phyloP scores from a whole-genome alignment of 441 rosid species.

The Rhodomyrtus psidioides region DNA sequence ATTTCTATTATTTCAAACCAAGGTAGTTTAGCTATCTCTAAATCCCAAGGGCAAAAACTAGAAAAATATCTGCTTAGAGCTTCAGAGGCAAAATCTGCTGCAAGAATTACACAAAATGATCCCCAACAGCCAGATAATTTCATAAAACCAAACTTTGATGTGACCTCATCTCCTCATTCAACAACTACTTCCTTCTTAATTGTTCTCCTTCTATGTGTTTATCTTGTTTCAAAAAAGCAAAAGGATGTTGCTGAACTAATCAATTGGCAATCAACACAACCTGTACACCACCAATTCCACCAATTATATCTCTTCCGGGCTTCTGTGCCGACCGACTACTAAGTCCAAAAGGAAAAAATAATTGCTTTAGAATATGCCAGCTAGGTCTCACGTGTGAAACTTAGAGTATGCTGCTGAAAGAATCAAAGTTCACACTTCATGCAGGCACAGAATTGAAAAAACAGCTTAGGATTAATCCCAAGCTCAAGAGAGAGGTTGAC shows the following conservation, averaged over 20 bases:
- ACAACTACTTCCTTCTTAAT: not conserved
- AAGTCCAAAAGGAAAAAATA: not conserved
- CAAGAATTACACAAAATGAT: not conserved
- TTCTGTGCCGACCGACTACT: not conserved
- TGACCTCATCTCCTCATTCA: not conserved
- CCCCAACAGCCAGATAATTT: not conserved
- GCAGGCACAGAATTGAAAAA: not conserved
- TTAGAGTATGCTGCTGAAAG: not conserved
- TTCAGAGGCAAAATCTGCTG: not conserved
- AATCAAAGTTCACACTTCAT: not conserved
- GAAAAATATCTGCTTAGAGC: not conserved
- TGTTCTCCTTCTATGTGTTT: not conserved
- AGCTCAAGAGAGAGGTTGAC: not conserved
- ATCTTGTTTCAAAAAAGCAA: not conserved
- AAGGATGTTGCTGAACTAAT: not conserved
- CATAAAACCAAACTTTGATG: not conserved
- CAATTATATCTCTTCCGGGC: not conserved
- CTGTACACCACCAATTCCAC: not conserved
- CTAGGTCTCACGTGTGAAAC: not conserved
- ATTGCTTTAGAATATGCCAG: not conserved
- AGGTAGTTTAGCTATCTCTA: not conserved
- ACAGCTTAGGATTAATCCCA: not conserved
- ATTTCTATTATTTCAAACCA: not conserved
- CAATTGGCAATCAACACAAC: not conserved
- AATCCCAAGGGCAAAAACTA: not conserved